Percentiles rank a stretch among this genome's conserved stretches.
Evolutionary conservation across 495 filamentous ascomycete genomes (phyloP).

Genomic region (Aspergillus sclerotiicarbonarius): DNA sequence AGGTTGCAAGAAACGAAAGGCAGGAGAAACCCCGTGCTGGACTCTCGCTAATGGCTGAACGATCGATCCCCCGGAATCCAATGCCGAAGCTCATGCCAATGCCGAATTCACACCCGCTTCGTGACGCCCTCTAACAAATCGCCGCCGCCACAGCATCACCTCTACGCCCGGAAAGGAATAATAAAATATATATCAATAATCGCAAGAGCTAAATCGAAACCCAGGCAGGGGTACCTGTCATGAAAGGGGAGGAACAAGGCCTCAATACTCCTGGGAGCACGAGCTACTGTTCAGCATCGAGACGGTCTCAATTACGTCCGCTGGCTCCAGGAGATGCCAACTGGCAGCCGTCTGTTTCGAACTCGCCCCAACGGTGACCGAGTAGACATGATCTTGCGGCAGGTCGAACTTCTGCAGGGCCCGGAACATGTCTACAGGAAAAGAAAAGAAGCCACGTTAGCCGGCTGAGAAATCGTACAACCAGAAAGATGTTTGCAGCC

Average conservation of each 20-base stretch:
- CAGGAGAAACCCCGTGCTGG: background rate
- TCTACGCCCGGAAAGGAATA: background rate
- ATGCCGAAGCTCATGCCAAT: background rate
- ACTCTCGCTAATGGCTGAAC: background rate
- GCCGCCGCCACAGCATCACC: background rate
- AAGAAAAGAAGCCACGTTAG: constrained; percentile 5
- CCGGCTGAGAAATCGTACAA: background rate
- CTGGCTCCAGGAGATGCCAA: constrained; percentile 83
- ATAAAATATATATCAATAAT: background rate
- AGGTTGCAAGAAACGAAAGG: background rate
- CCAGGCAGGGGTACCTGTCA: background rate
- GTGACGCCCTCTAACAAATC: background rate
- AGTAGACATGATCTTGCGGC: constrained; percentile 67
- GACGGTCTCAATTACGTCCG: constrained; percentile 79
- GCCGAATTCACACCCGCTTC: background rate
- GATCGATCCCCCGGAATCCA: background rate
- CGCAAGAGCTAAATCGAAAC: background rate
- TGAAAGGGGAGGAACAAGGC: background rate
- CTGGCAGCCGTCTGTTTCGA: constrained; percentile 82
- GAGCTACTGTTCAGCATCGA: constrained; percentile 60
- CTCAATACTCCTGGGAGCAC: constrained; percentile 32
- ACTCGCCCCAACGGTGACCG: constrained; percentile 82
- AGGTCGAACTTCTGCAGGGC: constrained; percentile 58
- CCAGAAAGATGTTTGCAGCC: background rate
- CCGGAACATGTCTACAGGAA: constrained; percentile 57